Base-by-base conservation (phyloP, 1,139 yeast species). In the Debaryomycetaceae sp. region DNA sequence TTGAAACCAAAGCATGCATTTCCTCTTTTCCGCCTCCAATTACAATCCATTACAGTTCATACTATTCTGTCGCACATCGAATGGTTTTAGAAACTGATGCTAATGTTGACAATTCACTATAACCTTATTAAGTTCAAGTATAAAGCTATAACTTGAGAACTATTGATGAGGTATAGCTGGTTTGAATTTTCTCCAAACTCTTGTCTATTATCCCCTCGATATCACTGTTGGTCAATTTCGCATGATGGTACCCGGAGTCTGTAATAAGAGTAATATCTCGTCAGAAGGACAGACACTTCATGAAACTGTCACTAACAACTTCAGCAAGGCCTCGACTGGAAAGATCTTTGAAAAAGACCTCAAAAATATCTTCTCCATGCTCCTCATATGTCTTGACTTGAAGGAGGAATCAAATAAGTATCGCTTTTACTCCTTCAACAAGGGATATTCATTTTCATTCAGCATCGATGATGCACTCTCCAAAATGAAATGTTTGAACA, bases 301-400 rank as follows among this genome's bases (percentile, higher is more conserved):
- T 53, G 78, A 75, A 46, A 62, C 72, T 5, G 66, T 69, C 5
- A 66, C 76, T 3, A 65, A 66, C 39, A 65, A 64, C 42, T 70
- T 79, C 48, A 70, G 69, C 45, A 70, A 76, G 49, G 75, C 84
- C 0, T 76, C 81, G 0, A 62, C 63, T 31, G 87, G 87, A 0
- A 65, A 70, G 23, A 67, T 82, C 9, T 75, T 70, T 52, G 76
- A 83, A 24, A 70, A 72, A 37, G 87, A 84, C 53, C 52, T 85
- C 38, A 79, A 79, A 53, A 80, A 78, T 39, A 76, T 85, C 4
- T 87, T 62, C 57, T 70, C 84, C 1, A 60, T 81, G 38, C 57
- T 81, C 55, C 53, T 84, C 1, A 69, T 82, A 20, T 69, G 80
- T 36, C 63, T 83, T 36, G 60, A 77, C 5, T 60, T 82, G 36